A percentile compares a stretch with the other conserved stretches of the same genome.
These are phyloP conservation scores for Penicillium sp. DNA, from an alignment of 2,329 filamentous ascomycete species.

Conservation along the genomic window DNA sequence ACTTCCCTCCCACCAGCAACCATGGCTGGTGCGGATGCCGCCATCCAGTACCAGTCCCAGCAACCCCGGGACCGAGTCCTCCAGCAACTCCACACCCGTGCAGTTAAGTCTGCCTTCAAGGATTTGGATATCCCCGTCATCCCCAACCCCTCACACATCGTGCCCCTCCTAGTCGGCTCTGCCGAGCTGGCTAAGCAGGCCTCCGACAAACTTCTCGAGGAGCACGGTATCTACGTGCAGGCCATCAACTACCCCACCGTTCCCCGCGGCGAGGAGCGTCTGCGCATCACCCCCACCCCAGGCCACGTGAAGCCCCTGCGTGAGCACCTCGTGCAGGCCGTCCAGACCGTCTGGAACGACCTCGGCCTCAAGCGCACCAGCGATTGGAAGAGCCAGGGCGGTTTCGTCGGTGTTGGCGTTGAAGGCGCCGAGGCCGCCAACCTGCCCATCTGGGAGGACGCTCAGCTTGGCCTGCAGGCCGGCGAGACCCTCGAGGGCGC, in stretches of 20 bases:
- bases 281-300: constrained; percentile 93
- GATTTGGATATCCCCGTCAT: constrained; percentile 90
- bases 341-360: constrained; percentile 85
- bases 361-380: constrained; percentile 89
- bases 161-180: constrained; percentile 90
- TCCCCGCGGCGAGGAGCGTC: constrained; percentile 92
- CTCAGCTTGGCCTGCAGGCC: constrained; percentile 69
- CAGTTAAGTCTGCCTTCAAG: constrained; percentile 80
- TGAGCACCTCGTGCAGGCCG: constrained; percentile 76
- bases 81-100: constrained; percentile 93
- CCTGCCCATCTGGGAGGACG: constrained; percentile 85
- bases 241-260: constrained; percentile 99
- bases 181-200: constrained; percentile 89
- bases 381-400: constrained; percentile 86
- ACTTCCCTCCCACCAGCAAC: constrained; percentile 93
- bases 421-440: constrained; percentile 57
- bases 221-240: constrained; percentile 95
- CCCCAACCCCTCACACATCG: constrained; percentile 94
- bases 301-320: constrained; percentile 84
- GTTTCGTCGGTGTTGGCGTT: constrained; percentile 91
- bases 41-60: constrained; percentile 89
- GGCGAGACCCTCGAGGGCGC: constrained; percentile 62
- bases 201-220: constrained; percentile 83
- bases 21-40: constrained; percentile 88
- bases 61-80: constrained; percentile 83